Base-by-base conservation (phyloP, 805 yeast species). In the Yarrowia alimentaria region DNA sequence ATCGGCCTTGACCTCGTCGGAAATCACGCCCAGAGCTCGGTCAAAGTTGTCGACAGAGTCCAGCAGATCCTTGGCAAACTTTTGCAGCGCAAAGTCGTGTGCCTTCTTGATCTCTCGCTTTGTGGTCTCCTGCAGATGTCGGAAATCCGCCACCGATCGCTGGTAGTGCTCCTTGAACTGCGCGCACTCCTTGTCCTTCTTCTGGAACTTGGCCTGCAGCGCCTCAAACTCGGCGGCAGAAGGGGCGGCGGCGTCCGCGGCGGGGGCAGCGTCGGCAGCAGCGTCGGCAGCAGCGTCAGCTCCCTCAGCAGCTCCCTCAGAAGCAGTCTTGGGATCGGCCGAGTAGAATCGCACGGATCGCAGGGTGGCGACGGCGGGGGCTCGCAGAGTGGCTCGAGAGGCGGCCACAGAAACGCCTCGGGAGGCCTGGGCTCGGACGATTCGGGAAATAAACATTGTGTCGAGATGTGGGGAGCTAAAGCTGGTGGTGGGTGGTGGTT, bases 1-100 rank as follows among this genome's bases (percentile, higher is more conserved):
- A 33, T 57, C 55, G 25, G 40, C 28, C 18, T 61, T 55, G 54
- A 60, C 53, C 40, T 65, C 69, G 43, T 60, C 64, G 21, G 70
- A 64, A 17, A 68, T 65, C 58, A 85, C 89, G 1, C 89, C 80
- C 60, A 90, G 73, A 8, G 96, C 96, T 61, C 90, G 85, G 34
- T 85, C 85, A 63, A 89, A 88, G 71, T 89, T 89, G 64, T 89
- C 97, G 33, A 89, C 78, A 6, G 95, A 83, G 63, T 89, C 96
- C 60, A 89, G 74, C 64, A 89, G 75, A 59, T 89, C 97, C 68
- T 80, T 84, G 57, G 95, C 93, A 65, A 89, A 89, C 68, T 87
- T 89, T 68, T 89, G 95, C 57, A 90, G 74, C 0, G 96, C 96
- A 70, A 82, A 89, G 63, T 87, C 96, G 64, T 76, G 83, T 51